Conservation (phyloP, 2,329 filamentous ascomycete species). For the Stagonosporopsis cucurbitacearum region DNA sequence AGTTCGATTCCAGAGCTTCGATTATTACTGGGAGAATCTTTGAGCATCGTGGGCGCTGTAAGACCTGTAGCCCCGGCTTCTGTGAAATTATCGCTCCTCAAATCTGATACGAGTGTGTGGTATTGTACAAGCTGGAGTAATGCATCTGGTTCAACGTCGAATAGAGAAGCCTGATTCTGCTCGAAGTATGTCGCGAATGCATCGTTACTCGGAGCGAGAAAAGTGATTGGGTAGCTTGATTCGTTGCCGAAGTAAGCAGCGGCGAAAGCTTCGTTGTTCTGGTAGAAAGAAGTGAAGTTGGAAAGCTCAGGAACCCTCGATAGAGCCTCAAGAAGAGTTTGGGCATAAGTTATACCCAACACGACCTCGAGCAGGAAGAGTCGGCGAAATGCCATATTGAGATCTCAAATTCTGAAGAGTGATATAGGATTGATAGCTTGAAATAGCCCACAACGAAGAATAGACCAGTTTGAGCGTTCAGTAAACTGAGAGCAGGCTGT, state of each 20-base stretch:
- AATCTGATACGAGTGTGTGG: constrained; percentile 25
- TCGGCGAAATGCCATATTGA: constrained; percentile 1
- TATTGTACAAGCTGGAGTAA: constrained; percentile 29
- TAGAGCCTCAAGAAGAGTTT: constrained; percentile 25
- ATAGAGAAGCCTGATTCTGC: constrained; percentile 15
- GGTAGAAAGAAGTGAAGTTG: constrained; percentile 33
- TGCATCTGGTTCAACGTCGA: constrained; percentile 9
- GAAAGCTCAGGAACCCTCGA: constrained; percentile 23
- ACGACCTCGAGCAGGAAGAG: constrained; percentile 2
- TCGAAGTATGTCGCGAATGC: constrained; percentile 25
- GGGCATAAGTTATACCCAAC: constrained; percentile 1
- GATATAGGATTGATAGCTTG: background rate
- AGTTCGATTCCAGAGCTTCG: constrained; percentile 21
- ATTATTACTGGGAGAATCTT: constrained; percentile 23
- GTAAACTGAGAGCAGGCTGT: background rate
- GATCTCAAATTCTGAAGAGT: no score
- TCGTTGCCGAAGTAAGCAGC: constrained; percentile 22
- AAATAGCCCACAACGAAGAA: background rate
- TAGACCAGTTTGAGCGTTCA: background rate
- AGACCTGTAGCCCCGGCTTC: constrained; percentile 1
- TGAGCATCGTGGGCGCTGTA: constrained; percentile 27
- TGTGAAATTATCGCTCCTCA: constrained; percentile 24
- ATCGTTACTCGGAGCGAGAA: constrained; percentile 32
- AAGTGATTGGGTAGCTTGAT: constrained; percentile 27
- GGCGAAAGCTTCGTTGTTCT: constrained; percentile 25